Percentiles rank a stretch among this genome's conserved stretches.
phyloP scores from a whole-genome alignment of 441 rosid species.

The Corymbia citriodora region DNA sequence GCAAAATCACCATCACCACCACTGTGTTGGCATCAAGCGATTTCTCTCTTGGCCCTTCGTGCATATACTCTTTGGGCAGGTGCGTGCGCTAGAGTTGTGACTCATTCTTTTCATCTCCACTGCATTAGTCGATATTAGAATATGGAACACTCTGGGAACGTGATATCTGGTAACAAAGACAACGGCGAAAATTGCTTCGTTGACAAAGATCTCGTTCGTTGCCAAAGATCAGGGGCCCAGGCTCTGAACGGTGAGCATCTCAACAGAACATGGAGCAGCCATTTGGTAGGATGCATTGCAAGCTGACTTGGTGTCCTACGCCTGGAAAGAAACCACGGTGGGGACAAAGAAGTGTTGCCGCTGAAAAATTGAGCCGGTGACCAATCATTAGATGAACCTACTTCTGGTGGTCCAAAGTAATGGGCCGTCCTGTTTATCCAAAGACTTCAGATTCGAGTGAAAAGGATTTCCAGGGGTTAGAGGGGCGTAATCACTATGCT shows the following conservation, averaged over 20 bases:
- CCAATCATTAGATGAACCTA: neutral
- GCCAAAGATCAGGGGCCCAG: neutral
- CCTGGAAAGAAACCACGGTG: neutral
- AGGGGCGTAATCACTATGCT: too few species aligned
- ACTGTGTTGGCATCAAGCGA: neutral
- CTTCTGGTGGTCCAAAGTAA: neutral
- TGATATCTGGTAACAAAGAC: neutral
- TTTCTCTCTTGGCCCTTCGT: neutral
- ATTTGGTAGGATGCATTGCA: neutral
- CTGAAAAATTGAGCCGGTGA: neutral
- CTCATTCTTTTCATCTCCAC: neutral
- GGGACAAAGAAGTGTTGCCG: neutral
- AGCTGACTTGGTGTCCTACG: neutral
- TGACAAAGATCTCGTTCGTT: neutral
- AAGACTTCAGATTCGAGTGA: too few species aligned
- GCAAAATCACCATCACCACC: neutral
- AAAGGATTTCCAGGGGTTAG: too few species aligned
- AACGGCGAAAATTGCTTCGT: neutral
- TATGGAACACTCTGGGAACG: neutral
- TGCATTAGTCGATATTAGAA: neutral
- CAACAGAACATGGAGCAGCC: neutral
- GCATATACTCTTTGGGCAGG: neutral
- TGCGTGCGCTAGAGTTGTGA: neutral
- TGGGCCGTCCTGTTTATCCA: neutral
- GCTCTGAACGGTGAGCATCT: neutral